Evolutionary conservation across 148 eudicot species (phyloP), one percentile per base, ranked within the genome.

Genomic region (Persicaria tinctoria): DNA sequence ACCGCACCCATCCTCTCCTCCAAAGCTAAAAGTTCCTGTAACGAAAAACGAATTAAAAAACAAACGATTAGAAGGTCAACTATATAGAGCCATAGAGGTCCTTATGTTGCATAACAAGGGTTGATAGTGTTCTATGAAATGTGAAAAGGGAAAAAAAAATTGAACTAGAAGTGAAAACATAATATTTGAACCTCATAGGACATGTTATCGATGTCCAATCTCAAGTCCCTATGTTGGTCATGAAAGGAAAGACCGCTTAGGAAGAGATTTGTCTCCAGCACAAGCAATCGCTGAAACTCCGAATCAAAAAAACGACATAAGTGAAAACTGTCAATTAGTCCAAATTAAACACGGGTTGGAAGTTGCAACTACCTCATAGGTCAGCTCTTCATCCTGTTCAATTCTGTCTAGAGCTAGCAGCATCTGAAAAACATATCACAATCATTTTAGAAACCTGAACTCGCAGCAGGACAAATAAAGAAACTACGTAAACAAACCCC

Each of bases 1-100:
- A 95, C 98, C 3, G 85, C 84, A 59, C 98, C 98, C 89, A 95
- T 95, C 73, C 88, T 89, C 82, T 95, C 98, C 82, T 89, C 98
- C 60, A 95, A 86, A 74, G 90, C 98, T 75, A 95, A 82, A 70
- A 95, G 80, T 82, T 95, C 98, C 98, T 95, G 47, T 51, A 57
- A 50, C 10, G 70, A 68, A 70, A 27, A 70, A 49, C 32, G n/a
- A n/a, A 46, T 12, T 8, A 53, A 53, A 69, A 12, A 41, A 44
- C 7, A 45, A 47, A 70, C 4, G 14, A 45, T 70, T 46, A 47
- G 13, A 9, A 32, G 46, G 4, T 68, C 38, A 32, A 32, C 38
- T 32, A 32, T 2, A 32, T 32, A 32, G 38, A 32, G 38, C 38
- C 38, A 64, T 64, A 54, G 18, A 4, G 18, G 46, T 11, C 45